phyloP scores from a whole-genome alignment of 495 filamentous ascomycete species.

The Gamarada debralockiae region DNA sequence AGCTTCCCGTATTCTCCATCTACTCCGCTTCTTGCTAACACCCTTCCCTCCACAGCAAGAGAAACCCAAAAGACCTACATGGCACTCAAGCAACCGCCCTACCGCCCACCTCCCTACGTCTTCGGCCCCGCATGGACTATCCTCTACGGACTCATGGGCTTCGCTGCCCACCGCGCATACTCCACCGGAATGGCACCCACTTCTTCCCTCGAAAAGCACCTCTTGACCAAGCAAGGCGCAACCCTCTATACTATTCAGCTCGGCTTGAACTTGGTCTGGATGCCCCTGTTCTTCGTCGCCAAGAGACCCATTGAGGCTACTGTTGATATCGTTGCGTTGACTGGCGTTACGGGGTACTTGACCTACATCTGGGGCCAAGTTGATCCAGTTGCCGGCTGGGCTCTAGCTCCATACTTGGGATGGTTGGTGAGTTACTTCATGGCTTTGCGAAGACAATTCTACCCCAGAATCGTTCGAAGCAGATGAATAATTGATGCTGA shows the following conservation, averaged over 20 bases:
- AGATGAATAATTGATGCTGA: no score
- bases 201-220: conserved; percentile 24
- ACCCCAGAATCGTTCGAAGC: no score
- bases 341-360: conserved; percentile 64
- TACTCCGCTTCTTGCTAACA: conserved; percentile 15
- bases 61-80: conserved; percentile 60
- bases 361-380: conserved; percentile 70
- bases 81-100: conserved; percentile 72
- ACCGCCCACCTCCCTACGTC: conserved; percentile 70
- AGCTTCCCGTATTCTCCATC: background rate
- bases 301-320: conserved; percentile 69
- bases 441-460: no score
- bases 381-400: conserved; percentile 67
- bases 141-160: conserved; percentile 88
- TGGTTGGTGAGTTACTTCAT: conserved; percentile 63
- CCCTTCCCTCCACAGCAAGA: conserved; percentile 36
- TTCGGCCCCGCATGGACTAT: conserved; percentile 85
- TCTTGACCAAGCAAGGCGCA: conserved; percentile 50
- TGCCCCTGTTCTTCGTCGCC: conserved; percentile 85
- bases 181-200: conserved; percentile 53
- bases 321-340: conserved; percentile 68
- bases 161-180: conserved; percentile 67
- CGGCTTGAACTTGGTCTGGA: conserved; percentile 80
- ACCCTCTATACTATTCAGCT: conserved; percentile 84
- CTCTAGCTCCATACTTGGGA: conserved; percentile 54